A percentile compares a stretch with the other conserved stretches of the same genome.
These are phyloP conservation scores for Xylaria sp. DNA, from an alignment of 2,329 filamentous ascomycete species.

Conservation along the genomic window DNA sequence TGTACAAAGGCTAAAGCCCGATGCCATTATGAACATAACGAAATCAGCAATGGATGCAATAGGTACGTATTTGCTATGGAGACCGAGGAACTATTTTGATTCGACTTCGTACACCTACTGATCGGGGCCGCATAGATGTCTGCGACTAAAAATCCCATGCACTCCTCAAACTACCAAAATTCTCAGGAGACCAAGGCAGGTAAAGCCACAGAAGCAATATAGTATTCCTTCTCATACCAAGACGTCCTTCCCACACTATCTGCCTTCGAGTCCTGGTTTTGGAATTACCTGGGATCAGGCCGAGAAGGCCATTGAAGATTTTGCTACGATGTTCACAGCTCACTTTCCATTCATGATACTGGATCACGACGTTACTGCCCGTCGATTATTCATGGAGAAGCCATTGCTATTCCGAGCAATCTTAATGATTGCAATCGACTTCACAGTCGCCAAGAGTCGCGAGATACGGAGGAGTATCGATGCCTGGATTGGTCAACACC, in stretches of 20 bases:
- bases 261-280: conserved; percentile 45
- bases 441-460: conserved; percentile 49
- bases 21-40: conserved; percentile 45
- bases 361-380: conserved; percentile 45
- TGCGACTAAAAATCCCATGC: conserved; percentile 42
- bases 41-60: conserved; percentile 42
- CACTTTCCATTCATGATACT: conserved; percentile 55
- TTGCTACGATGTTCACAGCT: conserved; percentile 48
- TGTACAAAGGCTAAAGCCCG: conserved; percentile 48
- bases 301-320: conserved; percentile 50
- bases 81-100: background rate
- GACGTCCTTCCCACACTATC: background rate
- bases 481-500: conserved; percentile 55
- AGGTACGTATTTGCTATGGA: conserved; percentile 35
- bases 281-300: conserved; percentile 55
- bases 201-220: conserved; percentile 36
- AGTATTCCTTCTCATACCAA: conserved; percentile 12
- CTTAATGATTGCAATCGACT: conserved; percentile 51
- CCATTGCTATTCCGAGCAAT: conserved; percentile 54
- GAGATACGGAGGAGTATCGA: conserved; percentile 56
- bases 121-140: conserved; percentile 39
- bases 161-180: conserved; percentile 45
- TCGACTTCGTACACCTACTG: background rate
- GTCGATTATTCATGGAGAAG: conserved; percentile 48
- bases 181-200: conserved; percentile 46